Percentiles rank a stretch among this genome's conserved stretches.
Conservation (phyloP, 257 asterid genomes). For the Primulina tabacum region DNA sequence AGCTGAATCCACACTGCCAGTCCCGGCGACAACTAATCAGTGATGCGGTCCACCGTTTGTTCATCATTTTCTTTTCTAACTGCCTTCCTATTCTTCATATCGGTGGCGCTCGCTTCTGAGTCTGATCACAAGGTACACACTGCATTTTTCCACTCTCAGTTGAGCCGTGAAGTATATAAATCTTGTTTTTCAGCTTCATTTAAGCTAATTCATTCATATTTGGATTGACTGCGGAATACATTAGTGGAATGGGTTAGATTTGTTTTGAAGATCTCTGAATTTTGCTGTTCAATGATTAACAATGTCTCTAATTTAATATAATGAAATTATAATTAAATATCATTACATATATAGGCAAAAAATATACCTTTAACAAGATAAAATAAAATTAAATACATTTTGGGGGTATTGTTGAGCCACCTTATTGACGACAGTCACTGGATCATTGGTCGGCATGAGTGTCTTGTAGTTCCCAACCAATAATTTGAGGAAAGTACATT, state of each 20-base stretch:
- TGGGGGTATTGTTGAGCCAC: background rate
- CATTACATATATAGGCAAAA: too few species aligned
- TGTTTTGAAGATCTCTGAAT: background rate
- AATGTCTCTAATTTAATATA: too few species aligned
- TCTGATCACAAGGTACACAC: slow-evolving; percentile 46
- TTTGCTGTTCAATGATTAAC: background rate
- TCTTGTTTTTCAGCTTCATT: slow-evolving; percentile 28
- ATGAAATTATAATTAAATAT: too few species aligned
- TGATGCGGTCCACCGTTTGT: slow-evolving; percentile 32
- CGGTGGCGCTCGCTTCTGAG: slow-evolving; percentile 45
- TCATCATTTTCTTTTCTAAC: slow-evolving; percentile 26
- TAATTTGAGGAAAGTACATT: background rate
- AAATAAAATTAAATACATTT: too few species aligned
- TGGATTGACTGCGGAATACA: background rate
- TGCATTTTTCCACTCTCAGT: slow-evolving; percentile 15
- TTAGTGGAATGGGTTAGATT: background rate
- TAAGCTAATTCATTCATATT: background rate
- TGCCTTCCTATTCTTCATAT: slow-evolving; percentile 25
- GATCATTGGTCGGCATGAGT: background rate
- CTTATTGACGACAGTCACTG: background rate
- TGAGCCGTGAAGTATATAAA: slow-evolving; percentile 10
- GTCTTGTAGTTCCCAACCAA: background rate
- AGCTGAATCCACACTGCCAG: slow-evolving; percentile 15
- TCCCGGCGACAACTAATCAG: slow-evolving; percentile 32
- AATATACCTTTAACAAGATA: too few species aligned